Conservation (phyloP, 345 rosid genomes). For the Kandelia obovata region DNA sequence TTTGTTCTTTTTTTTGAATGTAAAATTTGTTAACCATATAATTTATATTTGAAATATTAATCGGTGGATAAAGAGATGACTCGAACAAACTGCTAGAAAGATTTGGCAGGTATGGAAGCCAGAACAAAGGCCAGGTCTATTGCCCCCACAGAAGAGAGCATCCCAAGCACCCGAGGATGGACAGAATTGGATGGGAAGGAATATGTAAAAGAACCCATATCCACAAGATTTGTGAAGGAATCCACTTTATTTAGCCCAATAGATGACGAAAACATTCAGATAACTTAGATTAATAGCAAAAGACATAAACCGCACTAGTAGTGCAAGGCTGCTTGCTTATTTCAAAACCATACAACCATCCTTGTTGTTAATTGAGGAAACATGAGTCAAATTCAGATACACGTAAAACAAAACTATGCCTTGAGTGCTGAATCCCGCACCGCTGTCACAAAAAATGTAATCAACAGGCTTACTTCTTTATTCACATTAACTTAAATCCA, state of each 20-base stretch:
- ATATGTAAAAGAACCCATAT: neutral
- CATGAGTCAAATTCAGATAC: neutral
- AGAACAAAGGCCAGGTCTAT: no score
- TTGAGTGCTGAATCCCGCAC: constrained; percentile 46
- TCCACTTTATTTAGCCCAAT: neutral
- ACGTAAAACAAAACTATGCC: neutral
- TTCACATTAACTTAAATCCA: constrained; percentile 35
- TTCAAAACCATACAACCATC: neutral
- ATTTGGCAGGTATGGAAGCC: constrained; percentile 31
- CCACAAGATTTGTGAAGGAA: neutral
- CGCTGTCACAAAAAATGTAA: neutral
- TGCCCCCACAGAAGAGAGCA: constrained; percentile 71
- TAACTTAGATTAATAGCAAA: neutral
- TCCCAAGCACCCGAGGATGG: constrained; percentile 84
- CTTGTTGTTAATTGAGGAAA: neutral
- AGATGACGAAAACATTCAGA: neutral
- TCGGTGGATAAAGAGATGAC: constrained; percentile 28
- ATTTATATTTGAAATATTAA: no score
- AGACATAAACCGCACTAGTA: neutral
- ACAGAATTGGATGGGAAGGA: neutral
- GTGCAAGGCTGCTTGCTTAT: neutral
- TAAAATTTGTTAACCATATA: no score
- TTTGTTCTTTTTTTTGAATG: no score
- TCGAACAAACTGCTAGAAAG: constrained; percentile 53
- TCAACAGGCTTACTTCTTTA: neutral